Conservation (phyloP, 306 rosid species). For the Pueraria montana region DNA sequence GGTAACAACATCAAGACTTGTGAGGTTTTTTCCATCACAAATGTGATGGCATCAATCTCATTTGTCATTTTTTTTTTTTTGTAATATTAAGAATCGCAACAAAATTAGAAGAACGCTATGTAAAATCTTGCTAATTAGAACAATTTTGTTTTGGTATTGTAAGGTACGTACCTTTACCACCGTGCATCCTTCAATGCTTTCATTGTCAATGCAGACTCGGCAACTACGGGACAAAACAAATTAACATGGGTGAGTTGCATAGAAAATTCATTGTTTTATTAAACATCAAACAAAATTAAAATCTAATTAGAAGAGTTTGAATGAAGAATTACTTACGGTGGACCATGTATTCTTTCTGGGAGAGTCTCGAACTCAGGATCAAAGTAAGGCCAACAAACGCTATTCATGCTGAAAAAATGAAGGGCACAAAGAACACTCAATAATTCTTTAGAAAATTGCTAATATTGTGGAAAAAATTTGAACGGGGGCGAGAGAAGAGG, state of each 20-base stretch:
- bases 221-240: constrained; percentile 54
- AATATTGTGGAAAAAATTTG: not conserved
- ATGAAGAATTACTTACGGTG: constrained; percentile 59
- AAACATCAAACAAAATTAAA: not conserved
- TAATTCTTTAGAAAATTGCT: constrained; percentile 14
- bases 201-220: constrained; percentile 74
- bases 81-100: not conserved
- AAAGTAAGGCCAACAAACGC: constrained; percentile 76
- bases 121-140: not conserved
- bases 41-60: not conserved
- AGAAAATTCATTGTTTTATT: not conserved
- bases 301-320: not conserved
- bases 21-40: not conserved
- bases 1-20: not conserved
- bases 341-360: constrained; percentile 75
- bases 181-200: constrained; percentile 73
- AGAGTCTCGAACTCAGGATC: constrained; percentile 81
- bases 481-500: not conserved
- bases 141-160: not conserved
- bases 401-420: constrained; percentile 55
- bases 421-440: not conserved
- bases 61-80: not conserved
- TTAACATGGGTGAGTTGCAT: not conserved
- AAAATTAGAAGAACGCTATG: not conserved
- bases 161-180: constrained; percentile 64